Evolutionary conservation across 2,329 filamentous ascomycete species (phyloP).

Genomic region (Cercospora canescens): DNA sequence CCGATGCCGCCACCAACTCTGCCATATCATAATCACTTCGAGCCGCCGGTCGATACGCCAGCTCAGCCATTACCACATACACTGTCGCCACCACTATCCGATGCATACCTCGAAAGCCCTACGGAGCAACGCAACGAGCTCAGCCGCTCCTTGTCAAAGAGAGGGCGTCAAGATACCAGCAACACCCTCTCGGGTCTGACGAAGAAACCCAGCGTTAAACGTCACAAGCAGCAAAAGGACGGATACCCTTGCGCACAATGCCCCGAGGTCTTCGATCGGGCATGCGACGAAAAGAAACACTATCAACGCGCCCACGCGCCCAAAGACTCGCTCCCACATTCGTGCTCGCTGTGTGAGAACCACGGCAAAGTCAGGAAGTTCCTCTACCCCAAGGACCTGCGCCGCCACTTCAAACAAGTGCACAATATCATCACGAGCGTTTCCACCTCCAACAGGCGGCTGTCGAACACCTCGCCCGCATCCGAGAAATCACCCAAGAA

Average conservation of each 20-base stretch:
- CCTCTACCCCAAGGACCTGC: constrained; percentile 19
- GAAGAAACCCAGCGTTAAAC: not conserved
- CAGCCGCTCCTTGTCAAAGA: not conserved
- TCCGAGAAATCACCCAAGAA: not conserved
- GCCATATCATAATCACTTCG: not conserved
- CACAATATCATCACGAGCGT: constrained; percentile 1
- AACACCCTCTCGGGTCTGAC: not conserved
- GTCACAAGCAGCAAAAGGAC: constrained; percentile 1
- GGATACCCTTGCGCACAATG: constrained; percentile 14
- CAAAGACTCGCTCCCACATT: constrained; percentile 1
- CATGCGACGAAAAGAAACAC: constrained; percentile 18
- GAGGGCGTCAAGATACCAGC: constrained; percentile 4
- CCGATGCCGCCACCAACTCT: not conserved
- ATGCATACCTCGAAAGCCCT: not conserved
- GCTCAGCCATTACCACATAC: not conserved
- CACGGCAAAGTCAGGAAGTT: constrained; percentile 2
- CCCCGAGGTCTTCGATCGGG: constrained; percentile 5
- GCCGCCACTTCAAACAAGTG: constrained; percentile 14
- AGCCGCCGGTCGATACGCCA: not conserved
- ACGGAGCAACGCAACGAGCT: not conserved
- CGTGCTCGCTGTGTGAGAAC: constrained; percentile 1
- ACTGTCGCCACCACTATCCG: not conserved
- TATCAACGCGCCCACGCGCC: constrained; percentile 6
- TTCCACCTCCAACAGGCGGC: not conserved
- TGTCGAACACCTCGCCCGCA: not conserved